Conservation (phyloP, 23 red algal species). For the Cyanidiococcus yangmingshanensis region DNA sequence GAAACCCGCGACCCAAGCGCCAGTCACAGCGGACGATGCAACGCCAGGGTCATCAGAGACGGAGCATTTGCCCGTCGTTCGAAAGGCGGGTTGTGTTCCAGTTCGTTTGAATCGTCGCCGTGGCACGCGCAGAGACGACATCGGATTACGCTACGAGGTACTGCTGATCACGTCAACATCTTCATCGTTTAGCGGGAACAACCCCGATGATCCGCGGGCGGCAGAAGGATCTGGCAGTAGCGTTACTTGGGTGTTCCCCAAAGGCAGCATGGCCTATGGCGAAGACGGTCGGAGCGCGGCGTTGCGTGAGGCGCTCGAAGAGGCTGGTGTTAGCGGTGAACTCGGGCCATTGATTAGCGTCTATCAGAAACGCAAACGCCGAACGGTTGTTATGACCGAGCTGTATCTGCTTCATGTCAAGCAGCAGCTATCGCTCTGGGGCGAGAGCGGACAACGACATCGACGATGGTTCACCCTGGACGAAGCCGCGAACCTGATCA, state of each 20-base stretch:
- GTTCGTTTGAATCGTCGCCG: slow-evolving; percentile 9
- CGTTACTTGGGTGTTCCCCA: slow-evolving; percentile 23
- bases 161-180: slow-evolving; percentile 27
- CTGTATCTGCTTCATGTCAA: slow-evolving; percentile 16
- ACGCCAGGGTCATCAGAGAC: not conserved
- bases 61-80: slow-evolving; percentile 7
- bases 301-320: slow-evolving; percentile 25
- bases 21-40: not conserved
- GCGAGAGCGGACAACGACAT: slow-evolving; percentile 14
- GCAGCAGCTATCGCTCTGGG: slow-evolving; percentile 24
- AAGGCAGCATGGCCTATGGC: slow-evolving; percentile 20
- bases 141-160: slow-evolving; percentile 15
- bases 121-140: not conserved
- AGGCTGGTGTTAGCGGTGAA: slow-evolving; percentile 31
- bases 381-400: slow-evolving; percentile 21
- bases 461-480: slow-evolving; percentile 32
- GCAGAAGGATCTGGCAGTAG: not conserved
- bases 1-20: not conserved
- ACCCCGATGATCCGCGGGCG: slow-evolving; percentile 4
- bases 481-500: slow-evolving; percentile 22
- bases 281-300: slow-evolving; percentile 21
- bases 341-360: slow-evolving; percentile 23
- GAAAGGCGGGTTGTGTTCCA: slow-evolving; percentile 27
- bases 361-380: slow-evolving; percentile 17
- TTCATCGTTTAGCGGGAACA: not conserved